Evolutionary conservation across 352 stramenopile species (phyloP).

Genomic region (Phytophthora ohioensis): DNA sequence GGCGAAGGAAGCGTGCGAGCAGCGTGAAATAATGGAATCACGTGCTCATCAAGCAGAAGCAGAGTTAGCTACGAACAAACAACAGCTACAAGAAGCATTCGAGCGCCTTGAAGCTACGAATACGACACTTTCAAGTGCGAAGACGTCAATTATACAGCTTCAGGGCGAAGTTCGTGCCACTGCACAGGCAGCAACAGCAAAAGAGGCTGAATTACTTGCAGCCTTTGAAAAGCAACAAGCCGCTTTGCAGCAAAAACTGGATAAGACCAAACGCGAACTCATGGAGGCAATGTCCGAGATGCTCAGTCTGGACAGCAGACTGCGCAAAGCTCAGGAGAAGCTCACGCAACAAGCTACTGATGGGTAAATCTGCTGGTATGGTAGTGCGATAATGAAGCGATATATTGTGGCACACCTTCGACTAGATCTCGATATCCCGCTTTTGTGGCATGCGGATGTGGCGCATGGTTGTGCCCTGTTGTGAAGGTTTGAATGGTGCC

Average conservation of each 20-base stretch:
- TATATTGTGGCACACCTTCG: conserved; percentile 5
- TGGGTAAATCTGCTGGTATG: not conserved
- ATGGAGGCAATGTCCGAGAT: conserved; percentile 76
- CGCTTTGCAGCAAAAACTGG: conserved; percentile 62
- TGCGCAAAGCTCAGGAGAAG: conserved; percentile 80
- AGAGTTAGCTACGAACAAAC: conserved; percentile 44
- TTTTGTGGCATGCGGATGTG: conserved; percentile 91
- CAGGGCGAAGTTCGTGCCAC: conserved; percentile 30
- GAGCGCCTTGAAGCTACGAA: conserved; percentile 53
- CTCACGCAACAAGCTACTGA: conserved; percentile 50
- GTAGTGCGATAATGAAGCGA: conserved; percentile 12
- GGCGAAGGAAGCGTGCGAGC: conserved; percentile 41
- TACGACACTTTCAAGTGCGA: conserved; percentile 39
- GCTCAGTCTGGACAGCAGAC: conserved; percentile 64
- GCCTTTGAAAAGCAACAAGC: conserved; percentile 55
- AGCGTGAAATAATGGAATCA: conserved; percentile 30
- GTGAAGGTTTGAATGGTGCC: conserved; percentile 93
- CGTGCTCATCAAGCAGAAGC: conserved; percentile 49
- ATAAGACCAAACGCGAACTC: conserved; percentile 83
- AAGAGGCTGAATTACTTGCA: conserved; percentile 55
- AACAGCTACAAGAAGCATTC: conserved; percentile 62
- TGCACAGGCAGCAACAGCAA: conserved; percentile 28
- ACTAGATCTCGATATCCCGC: conserved; percentile 93
- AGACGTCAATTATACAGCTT: conserved; percentile 43
- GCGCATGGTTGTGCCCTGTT: conserved; percentile 91